Conservation (phyloP, 1,284 basidiomycete genomes). For the Marasmius fiardii region DNA sequence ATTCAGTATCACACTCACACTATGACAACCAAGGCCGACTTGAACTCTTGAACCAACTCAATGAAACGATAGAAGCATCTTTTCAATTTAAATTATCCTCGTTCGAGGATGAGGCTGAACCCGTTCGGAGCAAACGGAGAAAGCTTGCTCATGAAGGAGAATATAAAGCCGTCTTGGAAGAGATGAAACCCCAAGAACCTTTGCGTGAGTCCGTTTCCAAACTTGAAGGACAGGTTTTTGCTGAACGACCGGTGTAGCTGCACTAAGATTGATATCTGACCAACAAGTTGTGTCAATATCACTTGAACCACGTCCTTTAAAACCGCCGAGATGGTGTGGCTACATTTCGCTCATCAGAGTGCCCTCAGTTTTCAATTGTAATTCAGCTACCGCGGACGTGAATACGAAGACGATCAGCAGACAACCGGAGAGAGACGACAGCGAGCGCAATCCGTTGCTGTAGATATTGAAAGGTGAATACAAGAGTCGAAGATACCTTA, state of each 20-base stretch:
- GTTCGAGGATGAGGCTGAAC: background rate
- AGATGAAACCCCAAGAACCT: background rate
- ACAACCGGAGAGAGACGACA: background rate
- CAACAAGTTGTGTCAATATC: background rate
- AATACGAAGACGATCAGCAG: background rate
- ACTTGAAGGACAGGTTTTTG: too few relatives aligned
- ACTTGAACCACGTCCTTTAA: background rate
- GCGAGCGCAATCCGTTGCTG: background rate
- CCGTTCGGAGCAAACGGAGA: background rate
- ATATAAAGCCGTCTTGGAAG: background rate
- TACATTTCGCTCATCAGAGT: too few relatives aligned
- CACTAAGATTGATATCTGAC: background rate
- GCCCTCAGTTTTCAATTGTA: background rate
- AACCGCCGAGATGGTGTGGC: background rate
- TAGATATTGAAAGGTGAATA: background rate
- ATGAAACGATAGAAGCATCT: background rate
- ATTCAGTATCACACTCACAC: background rate
- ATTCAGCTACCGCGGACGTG: constrained; percentile 3
- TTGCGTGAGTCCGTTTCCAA: background rate
- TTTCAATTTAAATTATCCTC: background rate
- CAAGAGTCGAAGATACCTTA: background rate
- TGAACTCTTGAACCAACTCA: background rate
- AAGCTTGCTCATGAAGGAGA: background rate
- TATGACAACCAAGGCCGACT: background rate
- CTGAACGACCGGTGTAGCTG: background rate